Percentiles rank a stretch among this genome's conserved stretches.
Conservation (phyloP, 2,329 filamentous ascomycete species). For the Fusarium burgessii region DNA sequence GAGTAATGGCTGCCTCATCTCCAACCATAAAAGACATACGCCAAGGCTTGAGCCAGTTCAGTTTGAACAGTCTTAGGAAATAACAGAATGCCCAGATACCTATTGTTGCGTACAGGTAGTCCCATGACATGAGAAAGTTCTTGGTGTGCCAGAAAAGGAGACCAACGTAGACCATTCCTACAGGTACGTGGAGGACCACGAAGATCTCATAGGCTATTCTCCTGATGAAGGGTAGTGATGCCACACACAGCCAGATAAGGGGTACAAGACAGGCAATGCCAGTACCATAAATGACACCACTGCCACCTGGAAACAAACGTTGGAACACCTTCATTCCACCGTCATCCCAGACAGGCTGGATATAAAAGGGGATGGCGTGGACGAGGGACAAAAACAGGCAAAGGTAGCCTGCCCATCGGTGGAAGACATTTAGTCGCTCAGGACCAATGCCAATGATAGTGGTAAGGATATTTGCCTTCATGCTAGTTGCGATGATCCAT, state of each 20-base stretch:
- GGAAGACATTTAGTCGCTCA: conserved; percentile 90
- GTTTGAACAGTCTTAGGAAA: conserved; percentile 79
- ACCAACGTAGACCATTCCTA: conserved; percentile 82
- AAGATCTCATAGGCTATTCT: conserved; percentile 88
- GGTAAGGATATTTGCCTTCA: conserved; percentile 89
- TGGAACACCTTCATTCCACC: conserved; percentile 78
- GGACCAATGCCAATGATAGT: conserved; percentile 90
- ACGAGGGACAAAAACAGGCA: conserved; percentile 85
- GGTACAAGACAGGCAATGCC: conserved; percentile 86
- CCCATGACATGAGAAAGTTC: conserved; percentile 91
- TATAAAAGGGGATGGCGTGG: conserved; percentile 89
- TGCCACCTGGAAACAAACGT: conserved; percentile 73
- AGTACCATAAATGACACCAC: conserved; percentile 83
- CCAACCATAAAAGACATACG: conserved; percentile 85
- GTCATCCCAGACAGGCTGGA: conserved; percentile 88
- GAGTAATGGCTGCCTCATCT: conserved; percentile 88
- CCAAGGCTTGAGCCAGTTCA: conserved; percentile 90
- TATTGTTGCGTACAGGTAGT: conserved; percentile 85
- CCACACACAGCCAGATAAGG: conserved; percentile 83
- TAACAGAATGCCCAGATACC: conserved; percentile 84
- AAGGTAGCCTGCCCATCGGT: conserved; percentile 91
- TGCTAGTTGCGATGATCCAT: conserved; percentile 90
- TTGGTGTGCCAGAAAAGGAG: conserved; percentile 96
- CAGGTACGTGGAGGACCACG: conserved; percentile 82
- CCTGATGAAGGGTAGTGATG: conserved; percentile 83